These are phyloP conservation scores for Ceratobasidium sp. DNA, from an alignment of 1,284 basidiomycete genomes.

Conservation along the genomic window DNA sequence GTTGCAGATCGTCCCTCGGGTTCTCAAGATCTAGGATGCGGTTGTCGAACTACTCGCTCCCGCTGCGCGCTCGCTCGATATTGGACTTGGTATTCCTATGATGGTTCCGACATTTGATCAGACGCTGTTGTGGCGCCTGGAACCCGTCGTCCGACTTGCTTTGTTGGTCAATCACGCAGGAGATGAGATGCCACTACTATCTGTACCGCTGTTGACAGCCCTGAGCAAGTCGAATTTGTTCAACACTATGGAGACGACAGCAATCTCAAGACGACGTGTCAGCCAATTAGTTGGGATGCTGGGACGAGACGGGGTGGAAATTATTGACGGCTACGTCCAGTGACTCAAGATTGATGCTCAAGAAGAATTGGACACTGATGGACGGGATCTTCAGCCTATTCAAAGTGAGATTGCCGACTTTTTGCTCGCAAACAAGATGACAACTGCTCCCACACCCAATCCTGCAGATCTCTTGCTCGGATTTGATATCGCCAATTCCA, in stretches of 20 bases:
- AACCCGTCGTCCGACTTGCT: conserved; percentile 83
- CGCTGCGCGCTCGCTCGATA: conserved; percentile 55
- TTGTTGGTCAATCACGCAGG: conserved; percentile 78
- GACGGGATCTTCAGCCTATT: conserved; percentile 67
- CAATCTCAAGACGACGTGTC: conserved; percentile 59
- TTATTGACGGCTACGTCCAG: conserved; percentile 80
- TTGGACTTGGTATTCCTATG: conserved; percentile 60
- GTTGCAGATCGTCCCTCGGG: conserved; percentile 81
- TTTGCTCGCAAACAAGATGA: conserved; percentile 79
- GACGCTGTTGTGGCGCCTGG: conserved; percentile 76
- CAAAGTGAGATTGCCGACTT: conserved; percentile 85
- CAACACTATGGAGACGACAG: conserved; percentile 59
- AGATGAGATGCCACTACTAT: conserved; percentile 76
- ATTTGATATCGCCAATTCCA: conserved; percentile 63
- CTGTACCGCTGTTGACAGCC: conserved; percentile 79
- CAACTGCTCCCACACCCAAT: conserved; percentile 75
- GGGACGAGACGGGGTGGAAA: conserved; percentile 64
- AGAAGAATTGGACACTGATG: conserved; percentile 55
- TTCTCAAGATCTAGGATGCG: conserved; percentile 85
- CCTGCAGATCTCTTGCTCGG: conserved; percentile 87
- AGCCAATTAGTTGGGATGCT: conserved; percentile 35
- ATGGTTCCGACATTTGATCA: conserved; percentile 71
- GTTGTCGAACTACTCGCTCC: conserved; percentile 91
- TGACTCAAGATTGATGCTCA: conserved; percentile 69
- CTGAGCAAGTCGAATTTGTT: conserved; percentile 64